These are phyloP conservation scores for Lithospermum erythrorhizon DNA, from an alignment of 257 asterid species.

Conservation along the genomic window DNA sequence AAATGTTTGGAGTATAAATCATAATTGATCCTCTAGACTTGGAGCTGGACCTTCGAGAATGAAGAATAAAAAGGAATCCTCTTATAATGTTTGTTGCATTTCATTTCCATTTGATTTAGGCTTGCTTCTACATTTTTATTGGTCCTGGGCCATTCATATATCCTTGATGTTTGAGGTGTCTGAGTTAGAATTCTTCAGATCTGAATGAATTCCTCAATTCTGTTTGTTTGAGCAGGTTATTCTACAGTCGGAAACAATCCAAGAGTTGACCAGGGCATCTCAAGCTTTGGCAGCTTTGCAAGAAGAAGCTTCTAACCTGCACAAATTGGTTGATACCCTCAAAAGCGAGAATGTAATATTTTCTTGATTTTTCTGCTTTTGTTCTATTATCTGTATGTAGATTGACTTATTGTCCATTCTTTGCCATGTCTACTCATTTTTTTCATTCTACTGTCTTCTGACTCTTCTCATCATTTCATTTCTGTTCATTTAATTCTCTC, in stretches of 20 bases:
- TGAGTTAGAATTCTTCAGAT: neutral
- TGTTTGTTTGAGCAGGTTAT: constrained; percentile 40
- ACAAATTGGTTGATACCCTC: constrained; percentile 41
- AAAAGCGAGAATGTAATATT: constrained; percentile 33
- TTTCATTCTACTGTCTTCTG: too few species aligned
- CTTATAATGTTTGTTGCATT: neutral
- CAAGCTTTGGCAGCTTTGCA: constrained; percentile 59
- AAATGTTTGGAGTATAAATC: neutral
- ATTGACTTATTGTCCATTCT: too few species aligned
- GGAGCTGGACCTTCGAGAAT: neutral
- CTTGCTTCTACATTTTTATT: neutral
- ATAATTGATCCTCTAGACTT: neutral
- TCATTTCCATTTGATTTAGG: neutral
- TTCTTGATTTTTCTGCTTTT: neutral
- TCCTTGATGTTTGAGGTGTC: constrained; percentile 4
- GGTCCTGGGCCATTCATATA: neutral
- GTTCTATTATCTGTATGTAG: neutral
- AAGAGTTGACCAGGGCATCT: constrained; percentile 85
- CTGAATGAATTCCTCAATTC: constrained; percentile 1
- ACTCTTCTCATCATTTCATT: neutral
- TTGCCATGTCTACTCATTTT: neutral
- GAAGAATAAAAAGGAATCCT: neutral
- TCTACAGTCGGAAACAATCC: constrained; percentile 88
- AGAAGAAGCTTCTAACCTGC: constrained; percentile 66
- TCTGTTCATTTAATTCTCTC: too few species aligned